A percentile compares a stretch with the other conserved stretches of the same genome.
Conservation (phyloP, 139 green algal genomes). For the Mesostigma viride region DNA sequence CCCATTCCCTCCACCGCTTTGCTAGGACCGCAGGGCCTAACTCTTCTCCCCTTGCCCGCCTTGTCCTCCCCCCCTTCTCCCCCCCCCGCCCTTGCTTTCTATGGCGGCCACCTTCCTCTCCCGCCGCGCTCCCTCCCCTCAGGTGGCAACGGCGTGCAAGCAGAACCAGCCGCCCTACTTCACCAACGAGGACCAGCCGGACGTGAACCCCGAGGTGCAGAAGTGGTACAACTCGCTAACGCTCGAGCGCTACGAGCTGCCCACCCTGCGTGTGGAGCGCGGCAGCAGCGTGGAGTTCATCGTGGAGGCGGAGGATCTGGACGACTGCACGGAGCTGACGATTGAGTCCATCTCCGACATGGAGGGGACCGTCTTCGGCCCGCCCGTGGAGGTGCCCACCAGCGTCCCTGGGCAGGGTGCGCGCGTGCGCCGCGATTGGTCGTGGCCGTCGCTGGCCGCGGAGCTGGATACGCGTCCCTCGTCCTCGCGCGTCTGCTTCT, state of each 20-base stretch:
- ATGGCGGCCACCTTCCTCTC: background rate
- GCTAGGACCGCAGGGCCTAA: too few species aligned
- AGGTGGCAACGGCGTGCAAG: slow-evolving; percentile 13
- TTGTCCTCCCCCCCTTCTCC: too few species aligned
- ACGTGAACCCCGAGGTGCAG: background rate
- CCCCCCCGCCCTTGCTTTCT: too few species aligned
- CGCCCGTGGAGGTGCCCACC: slow-evolving; percentile 5
- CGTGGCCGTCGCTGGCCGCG: slow-evolving; percentile 3
- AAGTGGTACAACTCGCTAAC: background rate
- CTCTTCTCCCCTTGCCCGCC: too few species aligned
- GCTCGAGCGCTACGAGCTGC: background rate
- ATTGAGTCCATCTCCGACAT: slow-evolving; percentile 10
- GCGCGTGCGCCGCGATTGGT: slow-evolving; percentile 12
- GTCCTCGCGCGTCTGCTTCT: slow-evolving; percentile 24
- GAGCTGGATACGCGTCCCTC: background rate
- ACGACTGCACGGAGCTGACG: slow-evolving; percentile 25
- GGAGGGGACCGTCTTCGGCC: background rate
- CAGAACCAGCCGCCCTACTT: slow-evolving; percentile 8
- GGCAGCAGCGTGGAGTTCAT: slow-evolving; percentile 15
- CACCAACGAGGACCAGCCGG: background rate
- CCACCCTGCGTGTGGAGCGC: background rate
- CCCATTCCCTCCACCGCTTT: too few species aligned
- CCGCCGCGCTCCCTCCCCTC: background rate
- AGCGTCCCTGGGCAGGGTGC: background rate
- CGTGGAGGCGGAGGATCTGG: slow-evolving; percentile 15